phyloP scores from a whole-genome alignment of 805 yeast species.

The Saccharomycopsis sp. region DNA sequence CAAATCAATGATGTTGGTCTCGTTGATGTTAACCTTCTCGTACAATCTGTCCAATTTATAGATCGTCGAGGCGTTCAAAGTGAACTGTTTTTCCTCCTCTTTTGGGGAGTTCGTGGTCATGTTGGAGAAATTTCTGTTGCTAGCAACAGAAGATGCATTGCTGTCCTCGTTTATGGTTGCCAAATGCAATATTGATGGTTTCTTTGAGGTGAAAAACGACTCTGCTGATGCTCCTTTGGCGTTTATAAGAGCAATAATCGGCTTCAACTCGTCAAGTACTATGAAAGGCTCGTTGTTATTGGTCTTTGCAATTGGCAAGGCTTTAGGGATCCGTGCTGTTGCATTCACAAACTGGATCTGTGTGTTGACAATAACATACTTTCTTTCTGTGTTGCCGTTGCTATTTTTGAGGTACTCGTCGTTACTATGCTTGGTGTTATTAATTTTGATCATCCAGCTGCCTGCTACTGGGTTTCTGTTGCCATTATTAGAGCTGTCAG shows the following conservation, averaged over 20 bases:
- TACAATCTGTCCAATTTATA: conserved; percentile 17
- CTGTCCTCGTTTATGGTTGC: neutral
- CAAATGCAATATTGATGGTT: neutral
- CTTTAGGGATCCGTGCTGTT: conserved; percentile 12
- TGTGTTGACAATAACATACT: conserved; percentile 62
- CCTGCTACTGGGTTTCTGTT: conserved; percentile 13
- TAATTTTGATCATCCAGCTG: conserved; percentile 20
- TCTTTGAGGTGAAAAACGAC: conserved; percentile 15
- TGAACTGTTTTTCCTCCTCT: conserved; percentile 17
- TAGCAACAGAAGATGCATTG: neutral
- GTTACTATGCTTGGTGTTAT: neutral
- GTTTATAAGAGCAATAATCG: conserved; percentile 57
- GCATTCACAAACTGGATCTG: conserved; percentile 54
- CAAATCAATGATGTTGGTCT: conserved; percentile 14
- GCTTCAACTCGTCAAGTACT: conserved; percentile 51
- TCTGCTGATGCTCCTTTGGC: conserved; percentile 29
- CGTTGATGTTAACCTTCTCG: conserved; percentile 15
- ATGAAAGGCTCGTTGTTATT: conserved; percentile 47
- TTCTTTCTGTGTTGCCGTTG: conserved; percentile 21
- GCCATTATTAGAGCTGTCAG: conserved; percentile 9
- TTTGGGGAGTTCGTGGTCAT: neutral
- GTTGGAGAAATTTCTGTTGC: neutral
- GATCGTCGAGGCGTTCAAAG: conserved; percentile 16
- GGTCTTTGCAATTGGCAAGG: conserved; percentile 31
- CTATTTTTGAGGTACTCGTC: neutral